Base-by-base conservation (phyloP, 2,329 filamentous ascomycete genomes). In the Exutisphaerella laricina region DNA sequence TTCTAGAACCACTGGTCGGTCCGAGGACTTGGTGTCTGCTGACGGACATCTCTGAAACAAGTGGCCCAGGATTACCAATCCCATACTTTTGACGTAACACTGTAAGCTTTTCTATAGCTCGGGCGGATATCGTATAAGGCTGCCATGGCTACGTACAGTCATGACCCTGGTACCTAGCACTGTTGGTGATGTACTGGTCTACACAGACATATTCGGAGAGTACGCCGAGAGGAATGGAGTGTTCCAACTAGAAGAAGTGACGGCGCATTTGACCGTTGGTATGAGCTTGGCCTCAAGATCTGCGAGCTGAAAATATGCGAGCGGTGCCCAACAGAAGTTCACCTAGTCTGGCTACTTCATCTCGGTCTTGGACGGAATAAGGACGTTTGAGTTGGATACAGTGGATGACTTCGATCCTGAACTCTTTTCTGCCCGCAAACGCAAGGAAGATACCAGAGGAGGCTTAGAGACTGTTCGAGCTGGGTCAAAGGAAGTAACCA, bases 401-500 rank as follows among this genome's bases (percentile, higher is more conserved):
- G 45, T 66, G 1, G 61, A 70, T 0, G 56, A 64, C n/a, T 77
- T 74, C 54, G 41, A 72, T 2, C 73, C 70, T 0, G 70, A 74
- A 34, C 68, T 74, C 8, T 77, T n/a, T 66, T 53, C 51, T 70
- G 4, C 45, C 53, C 1, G 41, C 45, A 17, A 54, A 51, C 29
- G 25, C 43, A 1, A 36, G 46, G 5, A 52, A 67, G 47, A 53
- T 66, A 12, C 52, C 60, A 25, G 66, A 70, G 36, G 68, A 70
- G 41, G 70, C 72, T 1, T 80, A 67, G 65, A 66, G 74, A 7
- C 65, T 72, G 0, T 80, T 80, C 54, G 73, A 75, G 51, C 61
- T 67, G 33, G 77, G 77, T 0, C 66, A 70, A 2, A 57, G 76
- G 16, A 72, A 70, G 32, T 35, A 35, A 8, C 17, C 12, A 21